Conservation (phyloP, 2,329 filamentous ascomycete species). For the Epichloe gansuensis region DNA sequence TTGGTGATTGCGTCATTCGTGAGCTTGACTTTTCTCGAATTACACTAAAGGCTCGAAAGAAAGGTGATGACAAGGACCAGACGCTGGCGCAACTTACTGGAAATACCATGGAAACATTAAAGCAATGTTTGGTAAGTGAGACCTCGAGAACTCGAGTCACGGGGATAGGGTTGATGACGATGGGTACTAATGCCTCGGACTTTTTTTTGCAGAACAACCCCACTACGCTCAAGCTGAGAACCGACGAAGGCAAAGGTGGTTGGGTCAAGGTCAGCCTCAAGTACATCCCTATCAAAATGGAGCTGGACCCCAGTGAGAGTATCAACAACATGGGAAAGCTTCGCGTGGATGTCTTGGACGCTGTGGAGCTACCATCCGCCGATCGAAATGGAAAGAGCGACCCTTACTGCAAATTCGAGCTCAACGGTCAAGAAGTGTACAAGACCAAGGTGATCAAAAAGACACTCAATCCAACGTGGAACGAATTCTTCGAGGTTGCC, state of each 20-base stretch:
- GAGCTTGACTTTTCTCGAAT: constrained; percentile 95
- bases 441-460: constrained; percentile 97
- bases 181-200: background rate
- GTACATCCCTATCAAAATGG: constrained; percentile 90
- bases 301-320: constrained; percentile 84
- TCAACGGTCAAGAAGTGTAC: constrained; percentile 81
- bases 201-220: constrained; percentile 60
- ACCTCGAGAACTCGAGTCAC: background rate
- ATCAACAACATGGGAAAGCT: constrained; percentile 98
- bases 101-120: constrained; percentile 75
- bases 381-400: constrained; percentile 96
- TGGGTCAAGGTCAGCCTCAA: constrained; percentile 86
- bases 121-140: constrained; percentile 64
- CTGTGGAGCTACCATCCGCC: constrained; percentile 74
- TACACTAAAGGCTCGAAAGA: constrained; percentile 75
- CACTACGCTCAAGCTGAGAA: constrained; percentile 67
- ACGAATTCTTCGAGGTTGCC: constrained; percentile 82
- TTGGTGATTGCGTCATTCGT: constrained; percentile 88
- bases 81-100: constrained; percentile 74
- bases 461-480: constrained; percentile 89
- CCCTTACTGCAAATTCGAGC: constrained; percentile 87
- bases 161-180: too few relatives aligned
- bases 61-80: constrained; percentile 63
- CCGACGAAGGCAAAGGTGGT: constrained; percentile 61
- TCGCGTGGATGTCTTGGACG: constrained; percentile 86